Base-by-base conservation (phyloP, 2,329 filamentous ascomycete genomes). In the Pseudodiploospora longispora region DNA sequence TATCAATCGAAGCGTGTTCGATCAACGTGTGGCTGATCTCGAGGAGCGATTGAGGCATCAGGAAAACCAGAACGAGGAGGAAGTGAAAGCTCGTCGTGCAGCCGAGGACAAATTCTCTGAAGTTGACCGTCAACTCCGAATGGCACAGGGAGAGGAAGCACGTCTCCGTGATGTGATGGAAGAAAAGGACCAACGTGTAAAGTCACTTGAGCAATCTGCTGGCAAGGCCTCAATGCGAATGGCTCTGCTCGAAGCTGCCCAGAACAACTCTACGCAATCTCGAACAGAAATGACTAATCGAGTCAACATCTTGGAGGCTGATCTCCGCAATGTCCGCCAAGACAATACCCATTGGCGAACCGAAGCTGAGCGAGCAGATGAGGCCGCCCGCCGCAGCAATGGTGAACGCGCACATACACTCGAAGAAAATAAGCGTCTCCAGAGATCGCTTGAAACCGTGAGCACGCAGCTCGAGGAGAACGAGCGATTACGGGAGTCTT, bases 381-480 rank as follows among this genome's bases (percentile, higher is more conserved):
- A 80, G 43, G 61, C 68, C 12, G 68, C 71, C 36, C 68, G 70
- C 36, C 69, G 71, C 43, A 69, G 70, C 50, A 66, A 69, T 32
- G 67, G 69, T 37, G 75, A 79, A 33, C 61, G 78, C 27, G 59
- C 64, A 9, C 65, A 74, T 35, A 65, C 68, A 3, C 52, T 70
- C 7, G 72, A 74, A 6, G 75, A 80, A 57, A 89, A 87, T 54
- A 87, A 84, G 61, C 82, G 84, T 51, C 71, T 96, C 45, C 81
- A 82, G 54, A 81, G 78, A 59, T 81, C 82, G 30, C 79, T 95
- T 46, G 79, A 83, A 49, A 83, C 81, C 27, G 73, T 95, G 44
- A 80, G 82, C 49, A 77, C 77, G 38, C 89, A 95, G 59, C 78
- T 93, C 36, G 83, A 93, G 57, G 90, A 95, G 66, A 91, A 88